These are phyloP conservation scores for Colletotrichum trifolii DNA, from an alignment of 2,329 filamentous ascomycete genomes.

Conservation along the genomic window DNA sequence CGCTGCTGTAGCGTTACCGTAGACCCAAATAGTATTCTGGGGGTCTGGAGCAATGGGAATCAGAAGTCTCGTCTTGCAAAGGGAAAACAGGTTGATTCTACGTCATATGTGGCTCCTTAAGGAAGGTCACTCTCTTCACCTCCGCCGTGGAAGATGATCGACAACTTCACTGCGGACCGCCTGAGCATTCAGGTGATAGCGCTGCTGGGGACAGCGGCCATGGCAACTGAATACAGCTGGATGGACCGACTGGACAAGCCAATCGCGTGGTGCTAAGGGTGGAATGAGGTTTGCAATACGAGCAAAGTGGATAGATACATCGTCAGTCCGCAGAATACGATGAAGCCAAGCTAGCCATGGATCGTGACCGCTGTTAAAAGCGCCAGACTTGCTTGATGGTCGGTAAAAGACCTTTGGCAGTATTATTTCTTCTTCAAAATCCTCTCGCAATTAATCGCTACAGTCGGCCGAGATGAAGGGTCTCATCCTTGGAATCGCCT, in stretches of 20 bases:
- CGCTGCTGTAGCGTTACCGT: too few relatives aligned
- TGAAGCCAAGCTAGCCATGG: too few relatives aligned
- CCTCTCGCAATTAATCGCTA: background rate
- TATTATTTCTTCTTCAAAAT: background rate
- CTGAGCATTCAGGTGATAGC: background rate
- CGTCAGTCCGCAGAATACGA: background rate
- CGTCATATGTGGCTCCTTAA: constrained; percentile 13
- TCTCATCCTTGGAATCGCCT: constrained; percentile 18
- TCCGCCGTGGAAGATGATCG: constrained; percentile 9
- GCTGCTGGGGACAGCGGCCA: constrained; percentile 16
- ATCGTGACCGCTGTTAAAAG: too few relatives aligned
- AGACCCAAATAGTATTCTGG: too few relatives aligned
- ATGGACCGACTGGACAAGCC: constrained; percentile 10
- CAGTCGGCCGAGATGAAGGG: constrained; percentile 8
- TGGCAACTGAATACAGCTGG: constrained; percentile 17
- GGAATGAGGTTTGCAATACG: constrained; percentile 21
- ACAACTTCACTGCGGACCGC: constrained; percentile 12
- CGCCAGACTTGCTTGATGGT: too few relatives aligned
- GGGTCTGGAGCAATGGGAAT: too few relatives aligned
- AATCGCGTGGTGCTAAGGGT: constrained; percentile 4
- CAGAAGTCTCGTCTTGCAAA: too few relatives aligned
- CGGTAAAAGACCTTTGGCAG: too few relatives aligned
- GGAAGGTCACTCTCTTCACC: constrained; percentile 11
- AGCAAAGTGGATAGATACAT: constrained; percentile 27
- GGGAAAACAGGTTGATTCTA: background rate